phyloP scores from a whole-genome alignment of 2,329 filamentous ascomycete species.

The Metarhizium humberi region DNA sequence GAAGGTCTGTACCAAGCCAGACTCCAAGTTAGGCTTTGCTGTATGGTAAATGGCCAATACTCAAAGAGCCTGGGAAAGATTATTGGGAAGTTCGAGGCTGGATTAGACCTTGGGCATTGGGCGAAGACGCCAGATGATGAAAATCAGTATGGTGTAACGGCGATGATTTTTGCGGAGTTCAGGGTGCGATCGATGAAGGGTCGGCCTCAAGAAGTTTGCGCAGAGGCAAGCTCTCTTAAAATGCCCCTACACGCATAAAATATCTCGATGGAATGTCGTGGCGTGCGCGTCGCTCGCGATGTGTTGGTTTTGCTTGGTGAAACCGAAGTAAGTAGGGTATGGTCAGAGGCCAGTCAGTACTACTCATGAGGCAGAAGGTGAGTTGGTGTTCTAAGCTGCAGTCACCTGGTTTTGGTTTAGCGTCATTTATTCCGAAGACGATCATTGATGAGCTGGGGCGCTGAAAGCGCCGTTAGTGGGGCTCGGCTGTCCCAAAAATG shows the following conservation, averaged over 20 bases:
- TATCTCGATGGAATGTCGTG: slow-evolving; percentile 1
- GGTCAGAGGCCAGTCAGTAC: slow-evolving; percentile 14
- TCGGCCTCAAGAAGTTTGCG: background rate
- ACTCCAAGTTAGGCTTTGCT: slow-evolving; percentile 10
- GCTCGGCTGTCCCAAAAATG: background rate
- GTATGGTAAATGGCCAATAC: background rate
- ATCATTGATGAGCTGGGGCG: slow-evolving; percentile 5
- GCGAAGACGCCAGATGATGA: background rate
- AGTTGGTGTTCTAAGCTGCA: slow-evolving; percentile 21
- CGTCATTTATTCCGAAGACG: slow-evolving; percentile 7
- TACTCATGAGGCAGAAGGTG: slow-evolving; percentile 19
- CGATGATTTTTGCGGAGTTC: background rate
- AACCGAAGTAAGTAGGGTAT: slow-evolving; percentile 12
- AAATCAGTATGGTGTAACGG: background rate
- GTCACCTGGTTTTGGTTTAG: slow-evolving; percentile 24
- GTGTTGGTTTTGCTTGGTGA: slow-evolving; percentile 5
- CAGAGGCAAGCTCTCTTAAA: background rate
- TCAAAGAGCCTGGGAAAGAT: background rate
- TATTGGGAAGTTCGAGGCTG: background rate
- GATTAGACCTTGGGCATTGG: background rate
- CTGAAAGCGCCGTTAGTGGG: background rate
- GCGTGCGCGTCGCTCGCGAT: background rate
- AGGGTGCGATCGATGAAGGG: background rate
- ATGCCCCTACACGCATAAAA: background rate
- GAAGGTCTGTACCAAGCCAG: slow-evolving; percentile 1